phyloP scores from a whole-genome alignment of 495 filamentous ascomycete genomes.

The Emericellopsis terricola region DNA sequence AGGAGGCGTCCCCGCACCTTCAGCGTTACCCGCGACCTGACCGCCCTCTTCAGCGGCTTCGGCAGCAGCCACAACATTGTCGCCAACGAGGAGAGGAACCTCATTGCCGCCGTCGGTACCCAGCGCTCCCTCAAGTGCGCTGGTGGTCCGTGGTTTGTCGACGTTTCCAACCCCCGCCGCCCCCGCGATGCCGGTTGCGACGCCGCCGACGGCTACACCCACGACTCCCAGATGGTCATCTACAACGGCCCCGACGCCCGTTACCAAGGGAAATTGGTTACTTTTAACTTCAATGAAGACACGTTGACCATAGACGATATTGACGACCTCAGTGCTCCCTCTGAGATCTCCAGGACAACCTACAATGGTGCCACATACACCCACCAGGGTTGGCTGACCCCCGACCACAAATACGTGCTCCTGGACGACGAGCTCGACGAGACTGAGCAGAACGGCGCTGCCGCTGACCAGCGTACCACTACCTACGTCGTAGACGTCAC shows the following conservation, averaged over 20 bases:
- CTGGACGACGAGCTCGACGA: conserved; percentile 47
- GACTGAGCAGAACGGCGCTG: conserved; percentile 23
- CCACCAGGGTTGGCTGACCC: conserved; percentile 43
- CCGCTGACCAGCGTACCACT: conserved; percentile 24
- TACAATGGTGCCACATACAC: conserved; percentile 41
- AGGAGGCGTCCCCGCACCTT: not conserved
- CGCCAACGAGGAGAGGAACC: conserved; percentile 29
- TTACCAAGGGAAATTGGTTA: conserved; percentile 37
- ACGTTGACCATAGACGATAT: conserved; percentile 35
- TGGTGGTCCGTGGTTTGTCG: conserved; percentile 36
- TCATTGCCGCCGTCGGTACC: conserved; percentile 31
- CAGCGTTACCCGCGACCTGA: conserved; percentile 11
- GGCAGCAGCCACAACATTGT: conserved; percentile 36
- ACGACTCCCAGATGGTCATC: conserved; percentile 41
- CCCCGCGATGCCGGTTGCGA: conserved; percentile 33
- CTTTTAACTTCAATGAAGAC: conserved; percentile 40
- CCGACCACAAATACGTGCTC: conserved; percentile 34
- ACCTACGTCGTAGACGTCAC: conserved; percentile 41
- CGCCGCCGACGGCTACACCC: conserved; percentile 36
- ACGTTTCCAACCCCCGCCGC: conserved; percentile 28
- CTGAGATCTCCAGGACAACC: conserved; percentile 33
- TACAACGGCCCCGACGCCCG: conserved; percentile 37
- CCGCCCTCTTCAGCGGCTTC: conserved; percentile 20
- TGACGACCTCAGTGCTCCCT: conserved; percentile 29
- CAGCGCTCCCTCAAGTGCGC: conserved; percentile 26